Percentiles rank a stretch among this genome's conserved stretches.
Evolutionary conservation across 805 yeast species (phyloP).

Genomic region (Torulaspora gathmanii): DNA sequence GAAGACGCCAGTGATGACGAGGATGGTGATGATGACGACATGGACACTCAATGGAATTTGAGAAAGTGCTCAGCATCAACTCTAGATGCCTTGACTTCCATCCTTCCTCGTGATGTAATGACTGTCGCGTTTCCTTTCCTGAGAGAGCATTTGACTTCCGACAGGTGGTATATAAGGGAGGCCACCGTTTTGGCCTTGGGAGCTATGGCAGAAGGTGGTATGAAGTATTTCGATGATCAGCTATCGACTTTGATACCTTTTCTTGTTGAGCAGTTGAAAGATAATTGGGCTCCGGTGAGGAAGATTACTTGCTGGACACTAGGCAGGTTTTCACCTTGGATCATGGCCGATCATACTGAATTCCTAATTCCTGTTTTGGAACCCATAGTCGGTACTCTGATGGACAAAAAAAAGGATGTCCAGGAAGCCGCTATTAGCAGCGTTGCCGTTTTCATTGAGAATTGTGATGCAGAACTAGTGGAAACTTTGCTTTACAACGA

Average conservation of each 20-base stretch:
- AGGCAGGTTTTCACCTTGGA: constrained; percentile 80
- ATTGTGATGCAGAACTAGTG: constrained; percentile 58
- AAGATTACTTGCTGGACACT: constrained; percentile 96
- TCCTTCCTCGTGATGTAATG: constrained; percentile 63
- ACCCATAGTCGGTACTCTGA: constrained; percentile 65
- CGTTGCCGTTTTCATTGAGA: constrained; percentile 76
- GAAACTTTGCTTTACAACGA: constrained; percentile 57
- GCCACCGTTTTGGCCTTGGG: constrained; percentile 93
- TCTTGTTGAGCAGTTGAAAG: constrained; percentile 72
- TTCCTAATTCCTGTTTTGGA: constrained; percentile 75
- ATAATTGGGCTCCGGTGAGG: constrained; percentile 76
- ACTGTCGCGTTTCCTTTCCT: constrained; percentile 67
- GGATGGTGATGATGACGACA: constrained; percentile 64
- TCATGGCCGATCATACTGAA: constrained; percentile 62
- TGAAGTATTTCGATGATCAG: constrained; percentile 62
- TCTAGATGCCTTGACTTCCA: constrained; percentile 70
- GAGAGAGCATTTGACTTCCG: constrained; percentile 61
- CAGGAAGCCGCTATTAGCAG: constrained; percentile 93
- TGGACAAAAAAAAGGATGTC: constrained; percentile 86
- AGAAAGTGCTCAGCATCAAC: constrained; percentile 95
- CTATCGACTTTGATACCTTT: constrained; percentile 80
- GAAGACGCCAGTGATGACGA: constrained; percentile 58
- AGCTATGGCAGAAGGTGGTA: constrained; percentile 87
- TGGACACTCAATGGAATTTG: constrained; percentile 77
- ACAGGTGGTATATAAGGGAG: constrained; percentile 86